Evolutionary conservation across 768 basidiomycete genomes (phyloP), one percentile per base, ranked within the genome.

Genomic region (Russula sp.): DNA sequence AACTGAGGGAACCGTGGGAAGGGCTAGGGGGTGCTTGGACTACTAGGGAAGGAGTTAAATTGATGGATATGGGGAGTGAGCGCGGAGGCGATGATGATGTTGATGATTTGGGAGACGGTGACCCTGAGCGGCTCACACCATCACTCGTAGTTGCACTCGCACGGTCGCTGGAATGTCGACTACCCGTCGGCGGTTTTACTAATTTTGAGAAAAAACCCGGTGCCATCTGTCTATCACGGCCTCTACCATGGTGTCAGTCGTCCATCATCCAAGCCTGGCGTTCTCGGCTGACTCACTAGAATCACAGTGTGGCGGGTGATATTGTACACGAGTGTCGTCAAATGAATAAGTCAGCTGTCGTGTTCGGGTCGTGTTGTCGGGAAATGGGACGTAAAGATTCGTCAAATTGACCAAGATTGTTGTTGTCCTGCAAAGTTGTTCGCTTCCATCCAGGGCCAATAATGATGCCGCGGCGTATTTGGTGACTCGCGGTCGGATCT

Each of bases 1-100:
- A 69, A 20, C 69, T 71, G 51, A 69, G 69, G 1, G 67, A 71
- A 51, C 59, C 63, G 11, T 67, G 24, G 5, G 64, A 65, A 0
- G 64, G 53, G 38, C 53, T 56, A 4, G 26, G 53, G 10, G 51
- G 59, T 3, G 30, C 36, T 11, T 38, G 36, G 5, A n/a, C 28
- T 1, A 64, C 16, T 20, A 56, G 30, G n/a, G 54, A 26, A 2
- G 53, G 59, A 0, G 28, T 40, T 5, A 50, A 6, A 16, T 28
- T 32, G 13, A 36, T 20, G 24, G 46, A 38, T 7, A 24, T 34
- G 30, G 57, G 56, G 32, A 42, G 53, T n/a, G 52, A 28, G 18
- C 58, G 63, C 38, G 57, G 6, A 38, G 34, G 57, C 26, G 63
- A 14, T 8, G 52, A 36, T 7, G 49, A 18, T 0, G n/a, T n/a